Base-by-base conservation (phyloP, 257 asterid genomes). In the Solanum acaule region DNA sequence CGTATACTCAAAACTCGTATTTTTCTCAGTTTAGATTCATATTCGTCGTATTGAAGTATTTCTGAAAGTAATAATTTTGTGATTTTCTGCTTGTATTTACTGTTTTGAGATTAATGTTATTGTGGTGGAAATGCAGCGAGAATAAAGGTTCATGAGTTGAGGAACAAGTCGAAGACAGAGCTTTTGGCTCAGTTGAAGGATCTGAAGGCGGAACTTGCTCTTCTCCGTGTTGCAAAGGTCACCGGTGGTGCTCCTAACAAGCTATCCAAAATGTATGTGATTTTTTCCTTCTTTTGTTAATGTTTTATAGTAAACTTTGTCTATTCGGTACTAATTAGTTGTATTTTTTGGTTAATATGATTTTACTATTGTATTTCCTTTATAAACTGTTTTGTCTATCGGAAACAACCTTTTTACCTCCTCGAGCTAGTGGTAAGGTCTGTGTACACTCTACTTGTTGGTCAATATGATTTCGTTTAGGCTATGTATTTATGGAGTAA, bases 241-340 rank as follows among this genome's bases (percentile, higher is more conserved):
- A 90, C 92, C 46, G 92, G 92, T 34, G 92, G 92, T 85, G 92
- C 92, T 67, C 91, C 92, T 15, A 90, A 90, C 89, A 90, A 90
- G 85, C 91, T 90, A 23, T 90, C 92, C 78, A 90, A 90, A 82
- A 90, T 90, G 91, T 90, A 85, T 35, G 81, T 20, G 5, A 27
- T 70, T 25, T 67, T n/a, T 37, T 68, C 6, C 2, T 25, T 67
- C 22, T 27, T 4, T 84, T 40, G 16, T 42, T 75, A 35, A 0
- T 40, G 12, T 75, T 75, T 40, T 4, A 22, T 27, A 22, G 8
- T 4, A 0, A 23, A 10, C 6, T 3, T 35, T 38, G 22, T 11
- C 42, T 49, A 76, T 31, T 75, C 31, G 20, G 56, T 75, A 75
- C 10, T 37, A 23, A 75, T 20, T 75, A 22, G 5, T 23, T 75